Conservation (phyloP, 2,329 filamentous ascomycete genomes). For the Penicillium sp. region DNA sequence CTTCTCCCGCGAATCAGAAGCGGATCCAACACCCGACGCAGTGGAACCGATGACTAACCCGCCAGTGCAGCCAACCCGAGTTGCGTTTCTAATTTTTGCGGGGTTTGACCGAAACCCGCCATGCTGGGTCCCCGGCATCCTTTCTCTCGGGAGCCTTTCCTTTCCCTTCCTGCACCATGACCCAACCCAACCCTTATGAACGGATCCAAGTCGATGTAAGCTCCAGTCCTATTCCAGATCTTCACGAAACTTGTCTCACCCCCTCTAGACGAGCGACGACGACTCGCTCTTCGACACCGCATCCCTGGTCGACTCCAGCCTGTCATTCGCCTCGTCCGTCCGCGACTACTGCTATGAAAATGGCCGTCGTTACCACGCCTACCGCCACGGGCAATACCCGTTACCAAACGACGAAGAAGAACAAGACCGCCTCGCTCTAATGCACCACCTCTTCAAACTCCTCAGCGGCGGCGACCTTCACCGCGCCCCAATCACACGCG, state of each 20-base stretch:
- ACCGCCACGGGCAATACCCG: conserved; percentile 39
- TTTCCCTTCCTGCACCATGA: conserved; percentile 17
- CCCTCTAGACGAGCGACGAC: conserved; percentile 30
- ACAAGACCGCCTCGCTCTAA: conserved; percentile 39
- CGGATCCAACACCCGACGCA: too few relatives aligned
- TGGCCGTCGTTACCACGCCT: conserved; percentile 42
- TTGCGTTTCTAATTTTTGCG: not conserved
- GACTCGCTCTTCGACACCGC: conserved; percentile 30
- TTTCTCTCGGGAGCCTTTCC: conserved; percentile 1
- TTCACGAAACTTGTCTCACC: not conserved
- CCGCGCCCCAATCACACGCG: conserved; percentile 33
- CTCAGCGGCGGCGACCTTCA: conserved; percentile 34
- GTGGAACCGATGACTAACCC: not conserved
- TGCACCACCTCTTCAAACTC: conserved; percentile 38
- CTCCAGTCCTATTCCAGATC: not conserved
- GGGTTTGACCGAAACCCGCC: conserved; percentile 1
- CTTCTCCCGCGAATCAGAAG: too few relatives aligned
- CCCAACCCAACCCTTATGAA: conserved; percentile 27
- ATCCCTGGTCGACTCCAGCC: conserved; percentile 38
- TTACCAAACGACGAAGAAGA: conserved; percentile 43
- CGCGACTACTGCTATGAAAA: conserved; percentile 39
- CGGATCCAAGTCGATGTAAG: conserved; percentile 35
- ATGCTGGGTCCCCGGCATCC: conserved; percentile 13
- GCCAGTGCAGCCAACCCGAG: too few relatives aligned
- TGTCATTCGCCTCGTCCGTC: conserved; percentile 37